Conservation (phyloP, 352 stramenopile genomes). For the Thalassiosira exigua region DNA sequence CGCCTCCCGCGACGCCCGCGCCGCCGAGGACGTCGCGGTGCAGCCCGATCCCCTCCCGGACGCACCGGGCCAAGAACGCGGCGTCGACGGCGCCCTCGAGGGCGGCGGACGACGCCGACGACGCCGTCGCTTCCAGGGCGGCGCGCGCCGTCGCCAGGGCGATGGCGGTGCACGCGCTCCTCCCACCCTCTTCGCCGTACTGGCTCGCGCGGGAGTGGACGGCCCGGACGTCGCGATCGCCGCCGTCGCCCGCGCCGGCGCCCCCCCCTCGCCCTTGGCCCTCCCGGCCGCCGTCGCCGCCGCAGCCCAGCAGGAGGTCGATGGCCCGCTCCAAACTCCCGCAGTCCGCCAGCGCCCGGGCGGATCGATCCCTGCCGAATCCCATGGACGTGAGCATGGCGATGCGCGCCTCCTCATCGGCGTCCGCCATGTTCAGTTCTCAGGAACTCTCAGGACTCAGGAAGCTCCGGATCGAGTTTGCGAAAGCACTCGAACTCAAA, state of each 20-base stretch:
- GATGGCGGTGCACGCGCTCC: conserved; percentile 79
- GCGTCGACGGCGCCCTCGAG: conserved; percentile 22
- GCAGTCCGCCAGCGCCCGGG: conserved; percentile 37
- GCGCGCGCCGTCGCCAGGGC: conserved; percentile 60
- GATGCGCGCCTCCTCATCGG: conserved; percentile 19
- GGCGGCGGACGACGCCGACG: background rate
- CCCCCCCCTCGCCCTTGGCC: too few species aligned
- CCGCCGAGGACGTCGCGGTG: conserved; percentile 42
- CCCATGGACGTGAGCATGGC: conserved; percentile 66
- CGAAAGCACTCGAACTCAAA: too few species aligned
- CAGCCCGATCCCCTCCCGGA: conserved; percentile 56
- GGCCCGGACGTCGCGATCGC: background rate
- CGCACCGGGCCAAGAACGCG: conserved; percentile 60
- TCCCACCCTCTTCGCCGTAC: conserved; percentile 65
- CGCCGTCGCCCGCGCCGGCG: background rate
- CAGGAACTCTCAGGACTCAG: too few species aligned
- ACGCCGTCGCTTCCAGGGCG: conserved; percentile 20
- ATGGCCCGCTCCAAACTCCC: conserved; percentile 73
- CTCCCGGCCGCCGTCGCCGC: background rate
- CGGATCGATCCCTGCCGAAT: conserved; percentile 49
- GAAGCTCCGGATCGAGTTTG: too few species aligned
- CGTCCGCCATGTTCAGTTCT: too few species aligned
- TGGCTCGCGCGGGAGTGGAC: conserved; percentile 61
- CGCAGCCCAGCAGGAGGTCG: conserved; percentile 54
- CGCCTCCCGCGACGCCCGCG: conserved; percentile 8